Base-by-base conservation (phyloP, 495 filamentous ascomycete genomes). In the Thozetella sp. region DNA sequence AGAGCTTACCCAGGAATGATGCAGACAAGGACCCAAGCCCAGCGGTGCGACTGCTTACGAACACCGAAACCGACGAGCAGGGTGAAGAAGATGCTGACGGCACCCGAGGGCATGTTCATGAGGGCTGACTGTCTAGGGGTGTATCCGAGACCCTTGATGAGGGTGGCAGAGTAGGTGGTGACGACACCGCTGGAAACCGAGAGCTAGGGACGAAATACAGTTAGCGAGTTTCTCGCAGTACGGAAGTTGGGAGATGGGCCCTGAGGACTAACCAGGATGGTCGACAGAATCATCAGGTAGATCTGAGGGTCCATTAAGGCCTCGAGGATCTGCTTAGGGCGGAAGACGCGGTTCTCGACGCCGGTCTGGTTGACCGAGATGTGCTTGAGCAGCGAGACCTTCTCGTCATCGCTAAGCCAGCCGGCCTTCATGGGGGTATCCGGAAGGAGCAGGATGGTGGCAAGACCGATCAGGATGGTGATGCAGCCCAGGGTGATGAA, bases 101-200 rank as follows among this genome's bases (percentile, higher is more conserved):
- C 72, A 0, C 86, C 86, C 0, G 79, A 83, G 0, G 86, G 85
- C 58, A 77, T 88, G 57, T 87, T 88, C 22, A 88, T 75, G 12
- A 88, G 75, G 9, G 86, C 84, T 3, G 86, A 73, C 23, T 76
- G 62, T 22, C 78, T 76, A 6, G 82, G 72, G n/a, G 51, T 51
- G 60, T 85, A 90, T 13, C 83, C 83, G 53, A 88, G 82, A 50
- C 75, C 79, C 10, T 71, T 66, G 60, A 90, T 86, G 3, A 90
- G 67, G 19, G 80, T 86, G 12, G 86, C 69, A 11, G 86, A 88
- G 62, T 87, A 88, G 13, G 81, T 86, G 1, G 84, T 84, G 20
- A 88, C 76, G 4, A 88, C 82, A 55, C 86, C 87, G 54, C 80
- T 80, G 13, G 86, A 85, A 1, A 86, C 76, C 2, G 85, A 84